Evolutionary conservation across 139 green algal species (phyloP), one percentile per base, ranked within the genome.

Genomic region (Eudorina sp.): DNA sequence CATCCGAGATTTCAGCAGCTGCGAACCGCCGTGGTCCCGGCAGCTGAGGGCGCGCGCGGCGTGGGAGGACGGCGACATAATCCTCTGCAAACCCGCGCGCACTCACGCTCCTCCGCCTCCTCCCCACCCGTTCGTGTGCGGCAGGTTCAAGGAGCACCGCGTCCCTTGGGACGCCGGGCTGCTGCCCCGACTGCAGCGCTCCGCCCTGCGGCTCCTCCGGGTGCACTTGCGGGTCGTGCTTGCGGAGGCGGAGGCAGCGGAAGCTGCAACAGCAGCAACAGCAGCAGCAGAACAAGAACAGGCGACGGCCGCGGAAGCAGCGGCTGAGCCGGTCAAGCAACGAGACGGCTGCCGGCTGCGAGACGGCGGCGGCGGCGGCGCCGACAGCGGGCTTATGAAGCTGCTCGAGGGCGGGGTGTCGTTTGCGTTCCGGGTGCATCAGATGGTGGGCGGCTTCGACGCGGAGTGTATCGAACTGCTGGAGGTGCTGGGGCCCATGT

Each of bases 391-490:
- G 27, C 29, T 85, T 40, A 43, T 29, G 1, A 31, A 34, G 41
- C 82, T 88, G 66, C 68, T 88, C 1, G 83, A 88, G 23, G 83
- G 83, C 13, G 68, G 29, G 4, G 51, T 88, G 34, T 23, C 46
- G 9, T 88, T 88, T 27, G 66, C 83, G 14, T 88, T 88, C 34
- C 83, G 83, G 11, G 83, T 88, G 68, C 83, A 88, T 51, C 68
- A 81, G 68, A 53, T 88, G 66, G 83, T 88, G 68, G 83, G 83
- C 23, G 83, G 83, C 9, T 82, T 88, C 38, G 68, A 88, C 36
- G 8, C 43, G 2, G 83, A 55, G 68, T 81, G 68, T 51, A 88
- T 88, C 13, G 34, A 5, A 0, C 34, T 73, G 83, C 83, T 88
- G 68, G 83, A 88, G 83, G 41, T 25, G 48, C 68, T 88, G 68